Base-by-base conservation (phyloP, 1,139 yeast species). In the Candida neerlandica region DNA sequence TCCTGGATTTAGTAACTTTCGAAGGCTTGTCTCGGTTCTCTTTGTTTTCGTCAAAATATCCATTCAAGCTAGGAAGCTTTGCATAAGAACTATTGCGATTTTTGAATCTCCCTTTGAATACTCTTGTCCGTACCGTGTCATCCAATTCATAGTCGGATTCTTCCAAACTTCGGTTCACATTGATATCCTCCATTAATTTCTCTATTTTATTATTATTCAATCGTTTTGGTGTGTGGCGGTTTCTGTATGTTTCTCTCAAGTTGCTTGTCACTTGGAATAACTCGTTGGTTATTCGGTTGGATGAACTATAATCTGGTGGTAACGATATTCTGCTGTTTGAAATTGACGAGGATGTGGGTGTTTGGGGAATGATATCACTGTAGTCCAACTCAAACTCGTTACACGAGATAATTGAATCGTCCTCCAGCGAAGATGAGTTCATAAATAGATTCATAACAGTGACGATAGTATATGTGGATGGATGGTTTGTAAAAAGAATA, bases 71-170 rank as follows among this genome's bases (percentile, higher is more conserved):
- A 9, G 58, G 43, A 44, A 72, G 78, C 23, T 71, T 49, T n/a
- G 58, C 61, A 37, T 70, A 71, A 15, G 61, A 56, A 33, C 52
- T 45, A 14, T 58, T 30, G 52, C 58, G 38, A 57, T 52, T 30
- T 40, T 58, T 64, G 52, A 73, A 71, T 35, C 80, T 57, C 7
- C 76, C 77, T 52, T 68, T 70, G 57, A 68, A 71, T 39, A 74
- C 71, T 21, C 80, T 63, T 1, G 82, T 73, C 56, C 84, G 69
- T 44, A 76, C 67, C 56, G 74, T 78, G 55, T 71, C 78, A 59
- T 79, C 84, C 47, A 78, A 54, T 51, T 75, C 81, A 33, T 62
- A 70, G 46, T 69, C 73, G 40, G 58, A 52, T 18, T 58, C 61
- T 38, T 58, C 59, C n/a, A 59, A 56, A 18, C 66, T 70, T 7